A percentile compares a stretch with the other conserved stretches of the same genome.
phyloP scores from a whole-genome alignment of 352 stramenopile species.

The Phytophthora constricta region DNA sequence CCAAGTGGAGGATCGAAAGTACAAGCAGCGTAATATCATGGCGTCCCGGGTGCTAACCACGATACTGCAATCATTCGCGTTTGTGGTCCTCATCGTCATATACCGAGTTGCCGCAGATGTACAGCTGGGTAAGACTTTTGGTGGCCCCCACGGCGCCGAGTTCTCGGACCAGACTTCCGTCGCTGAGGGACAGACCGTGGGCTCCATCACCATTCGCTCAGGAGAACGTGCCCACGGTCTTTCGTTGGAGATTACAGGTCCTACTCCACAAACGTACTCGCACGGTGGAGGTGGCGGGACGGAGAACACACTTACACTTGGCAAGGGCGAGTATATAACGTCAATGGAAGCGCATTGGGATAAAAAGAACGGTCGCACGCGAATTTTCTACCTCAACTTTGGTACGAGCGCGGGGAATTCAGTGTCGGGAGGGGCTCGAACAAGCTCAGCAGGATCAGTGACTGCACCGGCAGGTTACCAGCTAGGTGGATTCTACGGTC shows the following conservation, averaged over 20 bases:
- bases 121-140: slow-evolving; percentile 15
- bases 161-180: slow-evolving; percentile 16
- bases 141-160: slow-evolving; percentile 13
- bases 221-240: slow-evolving; percentile 10
- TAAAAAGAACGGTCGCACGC: slow-evolving; percentile 14
- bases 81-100: neutral
- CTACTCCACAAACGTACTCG: slow-evolving; percentile 3
- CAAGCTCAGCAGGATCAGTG: slow-evolving; percentile 11
- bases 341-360: slow-evolving; percentile 14
- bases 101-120: no score
- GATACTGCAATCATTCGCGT: slow-evolving; percentile 3
- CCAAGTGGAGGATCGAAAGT: neutral
- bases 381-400: slow-evolving; percentile 13
- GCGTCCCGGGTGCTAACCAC: neutral
- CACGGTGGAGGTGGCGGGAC: slow-evolving; percentile 9
- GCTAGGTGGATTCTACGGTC: slow-evolving; percentile 8
- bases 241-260: slow-evolving; percentile 6
- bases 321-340: slow-evolving; percentile 1
- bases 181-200: slow-evolving; percentile 1
- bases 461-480: slow-evolving; percentile 12
- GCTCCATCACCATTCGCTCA: slow-evolving; percentile 14
- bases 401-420: slow-evolving; percentile 10
- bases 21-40: neutral
- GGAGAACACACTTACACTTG: slow-evolving; percentile 11
- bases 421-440: slow-evolving; percentile 1